Percentiles rank a stretch among this genome's conserved stretches.
Conservation (phyloP, 2,329 filamentous ascomycete species). For the Alternaria triticina region DNA sequence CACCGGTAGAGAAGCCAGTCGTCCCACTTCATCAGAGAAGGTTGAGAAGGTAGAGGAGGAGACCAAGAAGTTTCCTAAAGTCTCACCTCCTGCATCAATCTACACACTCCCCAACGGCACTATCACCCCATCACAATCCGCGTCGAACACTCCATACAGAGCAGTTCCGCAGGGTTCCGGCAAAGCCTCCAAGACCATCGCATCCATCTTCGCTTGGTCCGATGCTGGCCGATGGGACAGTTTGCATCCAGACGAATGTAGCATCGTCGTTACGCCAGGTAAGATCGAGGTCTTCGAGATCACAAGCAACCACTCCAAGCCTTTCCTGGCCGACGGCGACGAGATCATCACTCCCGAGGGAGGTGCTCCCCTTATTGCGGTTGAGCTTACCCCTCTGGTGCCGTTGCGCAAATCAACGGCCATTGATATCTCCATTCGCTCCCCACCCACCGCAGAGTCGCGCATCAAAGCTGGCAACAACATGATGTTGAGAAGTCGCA, state of each 20-base stretch:
- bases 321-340: slow-evolving; percentile 49
- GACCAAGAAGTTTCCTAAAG: slow-evolving; percentile 49
- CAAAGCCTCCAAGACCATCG: slow-evolving; percentile 63
- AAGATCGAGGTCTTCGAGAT: slow-evolving; percentile 69
- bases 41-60: slow-evolving; percentile 27
- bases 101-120: slow-evolving; percentile 57
- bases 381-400: slow-evolving; percentile 90
- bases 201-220: slow-evolving; percentile 69
- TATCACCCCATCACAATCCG: slow-evolving; percentile 79
- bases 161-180: slow-evolving; percentile 58
- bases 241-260: slow-evolving; percentile 67
- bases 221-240: slow-evolving; percentile 65
- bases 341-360: slow-evolving; percentile 45
- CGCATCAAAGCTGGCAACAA: slow-evolving; percentile 73
- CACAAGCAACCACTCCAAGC: slow-evolving; percentile 54
- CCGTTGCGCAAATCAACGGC: slow-evolving; percentile 89
- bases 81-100: slow-evolving; percentile 50
- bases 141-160: slow-evolving; percentile 75
- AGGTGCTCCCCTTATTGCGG: slow-evolving; percentile 65
- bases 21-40: slow-evolving; percentile 14
- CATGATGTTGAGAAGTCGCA: slow-evolving; percentile 87
- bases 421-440: slow-evolving; percentile 92
- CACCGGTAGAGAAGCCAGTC: slow-evolving; percentile 16
- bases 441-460: slow-evolving; percentile 76
- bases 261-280: slow-evolving; percentile 67